phyloP scores from a whole-genome alignment of 768 basidiomycete species.

The Amanita brunnescens region DNA sequence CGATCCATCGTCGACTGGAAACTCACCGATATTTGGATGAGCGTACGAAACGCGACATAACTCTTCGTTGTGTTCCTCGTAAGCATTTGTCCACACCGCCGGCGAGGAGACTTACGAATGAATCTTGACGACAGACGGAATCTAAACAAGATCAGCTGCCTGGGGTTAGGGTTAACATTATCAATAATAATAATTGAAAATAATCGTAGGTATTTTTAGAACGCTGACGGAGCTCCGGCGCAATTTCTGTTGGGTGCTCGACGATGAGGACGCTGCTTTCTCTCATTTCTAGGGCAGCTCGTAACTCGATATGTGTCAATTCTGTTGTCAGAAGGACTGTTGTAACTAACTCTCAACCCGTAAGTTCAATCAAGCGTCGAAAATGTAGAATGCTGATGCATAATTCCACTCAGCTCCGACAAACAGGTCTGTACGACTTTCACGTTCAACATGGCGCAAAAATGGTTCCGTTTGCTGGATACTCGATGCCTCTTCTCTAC shows the following conservation, averaged over 20 bases:
- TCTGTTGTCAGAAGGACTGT: neutral
- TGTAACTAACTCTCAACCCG: neutral
- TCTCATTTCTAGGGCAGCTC: neutral
- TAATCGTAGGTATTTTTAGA: neutral
- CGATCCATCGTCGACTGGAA: neutral
- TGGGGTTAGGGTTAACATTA: neutral
- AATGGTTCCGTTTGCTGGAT: conserved; percentile 97
- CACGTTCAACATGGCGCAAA: conserved; percentile 78
- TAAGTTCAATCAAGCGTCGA: neutral
- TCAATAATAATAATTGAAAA: neutral
- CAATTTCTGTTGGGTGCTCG: neutral
- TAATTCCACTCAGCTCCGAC: conserved; percentile 26
- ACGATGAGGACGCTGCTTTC: neutral
- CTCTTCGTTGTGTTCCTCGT: neutral
- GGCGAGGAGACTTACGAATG: neutral
- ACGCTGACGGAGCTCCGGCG: neutral
- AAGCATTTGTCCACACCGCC: neutral
- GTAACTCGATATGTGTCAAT: neutral
- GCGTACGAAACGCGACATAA: conserved; percentile 84
- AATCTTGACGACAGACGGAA: neutral
- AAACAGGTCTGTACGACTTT: conserved; percentile 83
- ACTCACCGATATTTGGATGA: conserved; percentile 79
- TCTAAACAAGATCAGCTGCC: too few relatives aligned
- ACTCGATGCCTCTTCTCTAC: conserved; percentile 88
- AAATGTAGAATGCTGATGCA: neutral